Evolutionary conservation across 2,329 filamentous ascomycete genomes (phyloP).

Genomic region (Orbilia blumenaviensis): DNA sequence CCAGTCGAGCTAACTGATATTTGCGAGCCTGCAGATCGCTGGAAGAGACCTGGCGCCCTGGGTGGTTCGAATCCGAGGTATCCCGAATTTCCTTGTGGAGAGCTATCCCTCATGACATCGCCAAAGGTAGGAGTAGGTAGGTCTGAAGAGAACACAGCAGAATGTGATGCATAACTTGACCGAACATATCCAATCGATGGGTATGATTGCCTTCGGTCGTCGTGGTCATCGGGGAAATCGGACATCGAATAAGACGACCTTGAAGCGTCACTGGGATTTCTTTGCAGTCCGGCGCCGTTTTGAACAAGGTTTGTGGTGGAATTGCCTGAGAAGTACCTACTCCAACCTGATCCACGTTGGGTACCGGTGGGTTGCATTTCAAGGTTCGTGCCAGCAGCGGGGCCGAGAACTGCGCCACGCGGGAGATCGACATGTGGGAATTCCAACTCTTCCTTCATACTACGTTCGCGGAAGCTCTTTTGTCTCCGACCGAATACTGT

Average conservation of each 20-base stretch:
- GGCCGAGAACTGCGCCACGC: conserved; percentile 36
- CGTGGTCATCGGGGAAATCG: conserved; percentile 44
- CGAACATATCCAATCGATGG: conserved; percentile 52
- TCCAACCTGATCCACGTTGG: conserved; percentile 57
- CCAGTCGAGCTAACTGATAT: conserved; percentile 47
- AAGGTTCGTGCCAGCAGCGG: conserved; percentile 42
- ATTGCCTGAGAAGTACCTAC: conserved; percentile 57
- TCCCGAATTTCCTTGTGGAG: conserved; percentile 31
- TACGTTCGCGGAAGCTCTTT: conserved; percentile 36
- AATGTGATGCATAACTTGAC: conserved; percentile 47
- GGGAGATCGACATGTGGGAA: conserved; percentile 41
- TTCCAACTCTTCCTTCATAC: conserved; percentile 39
- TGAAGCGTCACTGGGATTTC: conserved; percentile 48
- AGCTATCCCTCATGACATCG: conserved; percentile 50
- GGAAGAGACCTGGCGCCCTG: conserved; percentile 43
- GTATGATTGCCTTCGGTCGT: conserved; percentile 49
- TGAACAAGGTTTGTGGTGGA: conserved; percentile 57
- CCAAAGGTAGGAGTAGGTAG: conserved; percentile 50
- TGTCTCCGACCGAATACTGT: conserved; percentile 42
- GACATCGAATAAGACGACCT: conserved; percentile 52
- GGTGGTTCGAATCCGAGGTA: conserved; percentile 50
- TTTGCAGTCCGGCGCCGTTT: conserved; percentile 40
- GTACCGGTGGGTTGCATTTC: conserved; percentile 53
- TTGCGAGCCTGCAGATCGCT: conserved; percentile 44
- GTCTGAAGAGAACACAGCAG: conserved; percentile 41